phyloP scores from a whole-genome alignment of 805 yeast species.

The Lachancea lanzarotensis region DNA sequence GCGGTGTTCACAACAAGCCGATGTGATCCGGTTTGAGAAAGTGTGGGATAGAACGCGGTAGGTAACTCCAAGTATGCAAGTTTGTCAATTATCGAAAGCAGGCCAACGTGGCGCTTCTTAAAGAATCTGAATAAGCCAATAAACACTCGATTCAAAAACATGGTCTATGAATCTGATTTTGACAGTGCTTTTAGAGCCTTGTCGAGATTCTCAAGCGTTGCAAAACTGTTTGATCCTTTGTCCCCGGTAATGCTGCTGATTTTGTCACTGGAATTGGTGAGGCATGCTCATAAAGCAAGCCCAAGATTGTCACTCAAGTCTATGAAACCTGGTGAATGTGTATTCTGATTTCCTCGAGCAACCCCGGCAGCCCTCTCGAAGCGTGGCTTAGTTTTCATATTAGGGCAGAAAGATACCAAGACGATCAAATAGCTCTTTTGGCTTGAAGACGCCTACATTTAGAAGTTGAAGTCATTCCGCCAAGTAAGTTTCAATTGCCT shows the following conservation, averaged over 20 bases:
- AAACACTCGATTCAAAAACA: background rate
- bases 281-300: constrained; percentile 2
- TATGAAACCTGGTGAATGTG: constrained; percentile 10
- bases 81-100: constrained; percentile 12
- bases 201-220: constrained; percentile 3
- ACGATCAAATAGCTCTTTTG: constrained; percentile 11
- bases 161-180: constrained; percentile 7
- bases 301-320: constrained; percentile 9
- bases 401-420: constrained; percentile 11
- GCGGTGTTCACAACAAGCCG: too few relatives aligned
- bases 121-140: constrained; percentile 6
- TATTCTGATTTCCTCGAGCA: constrained; percentile 8
- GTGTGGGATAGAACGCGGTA: too few relatives aligned
- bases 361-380: constrained; percentile 8
- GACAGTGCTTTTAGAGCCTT: background rate
- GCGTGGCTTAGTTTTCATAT: constrained; percentile 3
- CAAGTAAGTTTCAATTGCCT: too few relatives aligned
- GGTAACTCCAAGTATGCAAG: constrained; percentile 5
- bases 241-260: constrained; percentile 1
- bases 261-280: constrained; percentile 8
- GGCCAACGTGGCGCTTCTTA: too few relatives aligned
- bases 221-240: background rate
- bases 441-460: constrained; percentile 9
- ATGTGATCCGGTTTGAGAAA: too few relatives aligned
- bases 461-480: too few relatives aligned